These are phyloP conservation scores for Osmanthus fragrans DNA, from an alignment of 257 asterid genomes.

Conservation along the genomic window DNA sequence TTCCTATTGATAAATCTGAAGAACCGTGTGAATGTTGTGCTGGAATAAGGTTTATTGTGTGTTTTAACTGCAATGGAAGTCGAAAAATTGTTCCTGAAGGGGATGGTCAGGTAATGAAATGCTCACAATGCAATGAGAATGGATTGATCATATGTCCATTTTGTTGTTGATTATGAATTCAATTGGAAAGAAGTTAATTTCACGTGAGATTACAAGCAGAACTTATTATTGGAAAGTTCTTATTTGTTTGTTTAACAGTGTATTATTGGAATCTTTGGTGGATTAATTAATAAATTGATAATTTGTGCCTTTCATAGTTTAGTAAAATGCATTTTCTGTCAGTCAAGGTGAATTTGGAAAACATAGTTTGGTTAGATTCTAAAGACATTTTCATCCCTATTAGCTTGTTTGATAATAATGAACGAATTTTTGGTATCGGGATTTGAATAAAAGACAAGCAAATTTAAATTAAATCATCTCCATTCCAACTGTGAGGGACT, in stretches of 20 bases:
- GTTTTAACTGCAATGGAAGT: constrained; percentile 87
- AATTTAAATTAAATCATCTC: too few species aligned
- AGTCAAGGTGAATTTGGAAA: neutral
- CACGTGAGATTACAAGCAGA: neutral
- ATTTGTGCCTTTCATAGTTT: neutral
- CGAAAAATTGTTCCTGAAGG: constrained; percentile 52
- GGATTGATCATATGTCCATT: constrained; percentile 69
- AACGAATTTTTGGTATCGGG: too few species aligned
- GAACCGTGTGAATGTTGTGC: constrained; percentile 73
- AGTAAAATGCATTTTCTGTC: neutral
- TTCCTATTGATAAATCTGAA: constrained; percentile 44
- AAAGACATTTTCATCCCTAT: too few species aligned
- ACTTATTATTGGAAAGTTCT: neutral
- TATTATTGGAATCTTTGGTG: neutral
- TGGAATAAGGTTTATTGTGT: constrained; percentile 75
- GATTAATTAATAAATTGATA: neutral
- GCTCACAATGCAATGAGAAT: constrained; percentile 67
- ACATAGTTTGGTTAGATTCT: neutral
- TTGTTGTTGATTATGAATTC: constrained; percentile 48
- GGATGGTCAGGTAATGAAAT: constrained; percentile 36
- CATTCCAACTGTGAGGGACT: too few species aligned
- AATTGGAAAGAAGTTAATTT: neutral
- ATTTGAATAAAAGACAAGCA: too few species aligned
- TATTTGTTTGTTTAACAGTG: neutral
- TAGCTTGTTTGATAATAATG: too few species aligned